phyloP scores from a whole-genome alignment of 2,329 filamentous ascomycete genomes.

The Trichoderma semiorbis region DNA sequence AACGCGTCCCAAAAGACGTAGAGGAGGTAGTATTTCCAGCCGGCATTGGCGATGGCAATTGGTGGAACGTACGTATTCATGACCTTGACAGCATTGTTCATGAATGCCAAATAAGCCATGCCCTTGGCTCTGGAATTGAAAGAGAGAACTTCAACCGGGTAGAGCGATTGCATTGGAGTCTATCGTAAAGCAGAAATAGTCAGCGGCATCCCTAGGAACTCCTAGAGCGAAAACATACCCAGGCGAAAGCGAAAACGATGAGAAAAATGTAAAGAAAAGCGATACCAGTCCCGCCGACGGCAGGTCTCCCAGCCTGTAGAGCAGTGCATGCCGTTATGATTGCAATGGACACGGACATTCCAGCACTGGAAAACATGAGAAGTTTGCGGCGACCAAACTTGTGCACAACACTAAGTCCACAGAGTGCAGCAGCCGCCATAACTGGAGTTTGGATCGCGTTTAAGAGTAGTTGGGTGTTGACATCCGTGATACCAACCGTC shows the following conservation, averaged over 20 bases:
- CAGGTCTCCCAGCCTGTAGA: background rate
- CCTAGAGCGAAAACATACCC: background rate
- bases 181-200: background rate
- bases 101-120: background rate
- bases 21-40: background rate
- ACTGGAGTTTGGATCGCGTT: slow-evolving; percentile 1
- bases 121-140: slow-evolving; percentile 2
- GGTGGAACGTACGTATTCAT: background rate
- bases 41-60: background rate
- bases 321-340: background rate
- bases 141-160: background rate
- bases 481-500: background rate
- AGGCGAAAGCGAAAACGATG: background rate
- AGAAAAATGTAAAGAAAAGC: background rate
- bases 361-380: slow-evolving; percentile 3
- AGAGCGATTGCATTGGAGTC: slow-evolving; percentile 4
- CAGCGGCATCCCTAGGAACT: background rate
- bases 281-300: background rate
- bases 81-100: slow-evolving; percentile 4
- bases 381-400: background rate
- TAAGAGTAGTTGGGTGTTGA: background rate
- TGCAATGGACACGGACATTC: background rate
- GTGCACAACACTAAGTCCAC: background rate
- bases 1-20: slow-evolving; percentile 4
- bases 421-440: background rate